Evolutionary conservation across 2,329 filamentous ascomycete genomes (phyloP), one percentile per base, ranked within the genome.

Genomic region (Ploettnerulaceae sp.): DNA sequence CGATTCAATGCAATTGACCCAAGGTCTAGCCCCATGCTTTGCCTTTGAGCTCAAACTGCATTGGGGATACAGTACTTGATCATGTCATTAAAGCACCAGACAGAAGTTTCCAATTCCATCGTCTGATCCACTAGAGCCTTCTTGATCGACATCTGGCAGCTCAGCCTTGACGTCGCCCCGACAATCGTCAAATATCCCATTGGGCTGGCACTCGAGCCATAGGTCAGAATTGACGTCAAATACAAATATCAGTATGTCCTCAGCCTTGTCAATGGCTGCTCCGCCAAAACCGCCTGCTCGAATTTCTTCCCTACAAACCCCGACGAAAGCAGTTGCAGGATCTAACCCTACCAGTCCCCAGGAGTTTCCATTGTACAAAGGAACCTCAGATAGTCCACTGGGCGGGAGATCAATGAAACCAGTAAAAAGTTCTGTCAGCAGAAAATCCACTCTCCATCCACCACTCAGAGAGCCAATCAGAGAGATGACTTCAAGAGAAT

Each of bases 401-500:
- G 54, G 56, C 7, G 58, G 55, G 56, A 57, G 58, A 45, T 48
- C 32, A 35, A 43, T 29, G 25, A 46, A 40, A 7, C 37, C 33
- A 18, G 26, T 34, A 15, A 50, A 35, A 12, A 52, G 45, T 15
- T 12, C 26, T 42, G 7, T 22, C 21, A 12, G 36, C 25, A n/a
- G 49, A 24, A 34, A 33, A 25, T 33, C 39, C 7, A 18, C 7
- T 2, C 25, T 14, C 20, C 24, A 42, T 7, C 45, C 50, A 9
- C 47, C 37, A 15, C 29, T 48, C 8, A 40, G 29, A 29, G 34
- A 36, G 25, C 31, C 43, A 34, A 48, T 49, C 11, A 51, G 42
- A 32, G 49, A 58, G 44, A 52, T 57, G 45, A 52, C 47, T 15
- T 54, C 66, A 14, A 65, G 55, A 42, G 61, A 61, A 51, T 69